Percentiles rank a stretch among this genome's conserved stretches.
These are phyloP conservation scores for Letharia columbiana DNA, from an alignment of 495 filamentous ascomycete species.

Conservation along the genomic window DNA sequence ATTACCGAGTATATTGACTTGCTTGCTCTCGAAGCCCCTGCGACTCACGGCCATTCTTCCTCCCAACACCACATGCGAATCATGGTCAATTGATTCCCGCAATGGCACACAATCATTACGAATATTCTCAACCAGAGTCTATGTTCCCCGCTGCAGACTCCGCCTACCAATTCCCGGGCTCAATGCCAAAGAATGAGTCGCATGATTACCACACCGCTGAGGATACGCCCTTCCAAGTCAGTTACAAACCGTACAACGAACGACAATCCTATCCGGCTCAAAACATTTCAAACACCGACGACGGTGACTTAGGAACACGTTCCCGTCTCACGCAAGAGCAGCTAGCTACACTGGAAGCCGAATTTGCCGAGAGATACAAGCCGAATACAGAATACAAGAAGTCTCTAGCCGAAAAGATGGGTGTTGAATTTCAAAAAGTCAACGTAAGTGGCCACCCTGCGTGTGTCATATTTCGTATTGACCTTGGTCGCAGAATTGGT, in stretches of 20 bases:
- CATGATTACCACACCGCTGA: conserved; percentile 3
- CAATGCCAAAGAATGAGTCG: conserved; percentile 6
- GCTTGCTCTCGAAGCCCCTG: not conserved
- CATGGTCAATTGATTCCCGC: conserved; percentile 14
- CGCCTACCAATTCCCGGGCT: conserved; percentile 24
- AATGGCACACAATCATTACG: conserved; percentile 15
- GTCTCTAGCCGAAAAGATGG: conserved; percentile 61
- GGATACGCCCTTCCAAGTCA: not conserved
- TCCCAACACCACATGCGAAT: not conserved
- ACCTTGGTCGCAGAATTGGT: conserved; percentile 62
- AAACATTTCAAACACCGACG: conserved; percentile 18
- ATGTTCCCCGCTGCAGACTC: conserved; percentile 13
- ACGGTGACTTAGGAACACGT: conserved; percentile 42
- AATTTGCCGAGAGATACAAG: conserved; percentile 69
- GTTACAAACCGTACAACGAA: conserved; percentile 9
- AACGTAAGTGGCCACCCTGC: conserved; percentile 48
- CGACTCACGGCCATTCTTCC: not conserved
- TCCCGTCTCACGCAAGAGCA: conserved; percentile 75
- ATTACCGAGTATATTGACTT: not conserved
- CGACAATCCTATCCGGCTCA: conserved; percentile 4
- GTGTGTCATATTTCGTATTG: conserved; percentile 18
- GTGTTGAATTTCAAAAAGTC: conserved; percentile 65
- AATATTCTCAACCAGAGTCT: conserved; percentile 9
- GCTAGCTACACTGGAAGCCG: conserved; percentile 64
- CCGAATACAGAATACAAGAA: conserved; percentile 69